Evolutionary conservation across 805 yeast species (phyloP).

Genomic region (Sugiyamaella boreocaroliniensis): DNA sequence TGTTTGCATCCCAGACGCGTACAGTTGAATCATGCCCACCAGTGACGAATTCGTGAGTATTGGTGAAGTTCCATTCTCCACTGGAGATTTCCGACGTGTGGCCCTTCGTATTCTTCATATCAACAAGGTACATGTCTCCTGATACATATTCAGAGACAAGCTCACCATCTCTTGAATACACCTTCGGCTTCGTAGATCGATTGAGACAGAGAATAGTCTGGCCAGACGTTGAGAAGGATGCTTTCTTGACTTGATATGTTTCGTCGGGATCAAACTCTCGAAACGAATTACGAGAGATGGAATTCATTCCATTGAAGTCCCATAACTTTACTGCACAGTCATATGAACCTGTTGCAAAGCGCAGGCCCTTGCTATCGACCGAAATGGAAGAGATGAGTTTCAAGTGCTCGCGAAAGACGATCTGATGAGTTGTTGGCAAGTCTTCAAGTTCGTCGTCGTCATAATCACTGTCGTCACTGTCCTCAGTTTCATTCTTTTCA

Average conservation of each 20-base stretch:
- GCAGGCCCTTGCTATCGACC: conserved; percentile 24
- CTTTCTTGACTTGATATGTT: conserved; percentile 20
- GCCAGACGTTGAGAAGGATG: conserved; percentile 19
- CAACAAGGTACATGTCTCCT: conserved; percentile 34
- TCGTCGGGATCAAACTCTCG: conserved; percentile 25
- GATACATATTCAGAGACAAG: conserved; percentile 22
- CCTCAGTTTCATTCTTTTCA: neutral
- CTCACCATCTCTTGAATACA: conserved; percentile 25
- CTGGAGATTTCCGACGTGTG: conserved; percentile 29
- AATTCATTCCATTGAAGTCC: conserved; percentile 32
- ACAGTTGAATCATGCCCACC: conserved; percentile 30
- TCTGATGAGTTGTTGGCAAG: conserved; percentile 34
- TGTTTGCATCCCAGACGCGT: conserved; percentile 31
- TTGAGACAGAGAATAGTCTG: conserved; percentile 22
- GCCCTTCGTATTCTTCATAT: conserved; percentile 32
- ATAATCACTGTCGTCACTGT: conserved; percentile 19
- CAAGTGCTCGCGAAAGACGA: conserved; percentile 20
- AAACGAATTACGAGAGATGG: conserved; percentile 21
- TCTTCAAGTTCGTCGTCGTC: conserved; percentile 27
- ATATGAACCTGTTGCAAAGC: conserved; percentile 26
- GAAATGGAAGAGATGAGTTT: conserved; percentile 24
- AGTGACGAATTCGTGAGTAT: conserved; percentile 24
- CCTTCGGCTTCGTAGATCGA: conserved; percentile 21
- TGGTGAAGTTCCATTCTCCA: conserved; percentile 27
- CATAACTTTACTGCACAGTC: conserved; percentile 28